These are phyloP conservation scores for Yarrowia osloensis DNA, from an alignment of 805 yeast species.

Conservation along the genomic window DNA sequence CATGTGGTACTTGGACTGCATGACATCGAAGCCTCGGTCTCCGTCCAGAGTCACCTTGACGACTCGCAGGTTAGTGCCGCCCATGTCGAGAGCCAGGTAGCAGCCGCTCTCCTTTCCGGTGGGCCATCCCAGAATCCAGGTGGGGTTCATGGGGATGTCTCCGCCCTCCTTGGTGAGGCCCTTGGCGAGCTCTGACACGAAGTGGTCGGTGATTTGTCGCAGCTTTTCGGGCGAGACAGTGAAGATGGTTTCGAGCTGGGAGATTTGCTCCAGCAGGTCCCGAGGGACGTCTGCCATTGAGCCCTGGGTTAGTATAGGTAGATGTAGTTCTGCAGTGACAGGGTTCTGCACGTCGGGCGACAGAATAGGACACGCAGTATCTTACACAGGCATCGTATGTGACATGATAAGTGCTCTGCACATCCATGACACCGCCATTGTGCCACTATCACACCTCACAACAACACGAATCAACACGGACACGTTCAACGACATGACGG, in stretches of 20 bases:
- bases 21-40: conserved; percentile 76
- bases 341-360: no score
- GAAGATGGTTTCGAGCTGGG: conserved; percentile 60
- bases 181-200: conserved; percentile 74
- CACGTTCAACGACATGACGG: neutral
- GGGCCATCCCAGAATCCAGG: conserved; percentile 94
- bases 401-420: no score
- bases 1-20: conserved; percentile 81
- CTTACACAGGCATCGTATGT: no score
- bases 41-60: conserved; percentile 86
- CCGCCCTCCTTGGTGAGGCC: conserved; percentile 75
- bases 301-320: conserved; percentile 47
- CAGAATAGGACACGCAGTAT: no score
- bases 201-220: conserved; percentile 68
- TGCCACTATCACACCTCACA: no score
- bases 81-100: conserved; percentile 90
- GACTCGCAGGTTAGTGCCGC: conserved; percentile 95
- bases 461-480: no score
- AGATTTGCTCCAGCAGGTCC: conserved; percentile 59
- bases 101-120: conserved; percentile 90
- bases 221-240: conserved; percentile 63
- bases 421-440: no score
- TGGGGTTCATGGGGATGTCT: conserved; percentile 94
- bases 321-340: neutral
- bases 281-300: conserved; percentile 68